Conservation (phyloP, 805 yeast genomes). For the Yamadazyma kitorensis region DNA sequence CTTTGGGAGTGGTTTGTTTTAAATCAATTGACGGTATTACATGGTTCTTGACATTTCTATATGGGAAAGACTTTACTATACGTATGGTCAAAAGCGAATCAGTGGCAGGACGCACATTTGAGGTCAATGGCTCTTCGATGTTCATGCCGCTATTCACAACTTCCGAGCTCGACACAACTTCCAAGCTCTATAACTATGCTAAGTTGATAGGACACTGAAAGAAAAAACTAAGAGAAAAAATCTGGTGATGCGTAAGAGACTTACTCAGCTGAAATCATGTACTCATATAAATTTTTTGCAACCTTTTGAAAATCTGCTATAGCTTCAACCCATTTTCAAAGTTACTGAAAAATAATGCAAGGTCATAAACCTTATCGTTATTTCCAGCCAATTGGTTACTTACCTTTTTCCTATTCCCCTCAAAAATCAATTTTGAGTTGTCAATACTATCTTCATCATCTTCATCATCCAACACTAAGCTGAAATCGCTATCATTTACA, state of each 20-base stretch:
- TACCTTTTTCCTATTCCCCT: constrained; percentile 11
- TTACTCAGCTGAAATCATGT: constrained; percentile 5
- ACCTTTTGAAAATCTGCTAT: constrained; percentile 5
- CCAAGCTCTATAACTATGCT: no score
- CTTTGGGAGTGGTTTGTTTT: constrained; percentile 60
- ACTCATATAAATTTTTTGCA: constrained; percentile 9
- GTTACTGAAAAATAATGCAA: constrained; percentile 10
- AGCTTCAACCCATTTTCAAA: constrained; percentile 15
- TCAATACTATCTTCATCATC: constrained; percentile 14
- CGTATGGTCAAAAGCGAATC: constrained; percentile 81
- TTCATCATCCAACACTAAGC: constrained; percentile 11
- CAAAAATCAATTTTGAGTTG: constrained; percentile 13
- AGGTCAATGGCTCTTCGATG: constrained; percentile 73
- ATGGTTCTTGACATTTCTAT: constrained; percentile 79
- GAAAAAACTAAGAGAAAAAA: no score
- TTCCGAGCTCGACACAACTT: no score
- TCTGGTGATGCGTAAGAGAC: neutral
- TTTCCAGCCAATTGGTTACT: constrained; percentile 11
- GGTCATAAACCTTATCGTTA: constrained; percentile 12
- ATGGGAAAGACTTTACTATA: constrained; percentile 86
- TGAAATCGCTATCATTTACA: constrained; percentile 15
- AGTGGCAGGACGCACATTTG: constrained; percentile 68
- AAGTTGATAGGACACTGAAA: no score
- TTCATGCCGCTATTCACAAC: no score
- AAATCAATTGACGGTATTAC: constrained; percentile 71